A percentile compares a stretch with the other conserved stretches of the same genome.
Conservation (phyloP, 495 filamentous ascomycete species). For the Opeltia flavorubescens region DNA sequence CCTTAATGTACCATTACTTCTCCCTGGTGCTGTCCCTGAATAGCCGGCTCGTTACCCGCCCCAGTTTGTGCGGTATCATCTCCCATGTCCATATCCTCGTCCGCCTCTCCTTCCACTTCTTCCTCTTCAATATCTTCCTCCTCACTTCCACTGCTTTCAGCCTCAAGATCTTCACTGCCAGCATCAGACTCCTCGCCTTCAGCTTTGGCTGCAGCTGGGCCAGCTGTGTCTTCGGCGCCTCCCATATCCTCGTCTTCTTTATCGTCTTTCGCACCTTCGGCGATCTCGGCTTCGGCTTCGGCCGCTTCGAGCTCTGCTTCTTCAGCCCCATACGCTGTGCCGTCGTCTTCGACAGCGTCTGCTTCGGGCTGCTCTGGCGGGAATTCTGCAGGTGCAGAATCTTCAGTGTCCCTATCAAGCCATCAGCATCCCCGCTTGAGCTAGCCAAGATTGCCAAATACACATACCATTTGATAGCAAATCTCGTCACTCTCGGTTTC, state of each 20-base stretch:
- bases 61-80: constrained; percentile 36
- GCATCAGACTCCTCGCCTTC: constrained; percentile 71
- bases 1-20: constrained; percentile 41
- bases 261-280: constrained; percentile 31
- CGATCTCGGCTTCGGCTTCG: constrained; percentile 44
- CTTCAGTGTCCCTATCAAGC: constrained; percentile 72
- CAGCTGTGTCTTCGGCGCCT: constrained; percentile 43
- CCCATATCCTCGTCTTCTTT: constrained; percentile 73
- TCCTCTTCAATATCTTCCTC: constrained; percentile 73
- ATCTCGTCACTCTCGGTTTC: constrained; percentile 92
- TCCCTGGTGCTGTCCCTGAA: constrained; percentile 24
- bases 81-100: constrained; percentile 75
- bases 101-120: constrained; percentile 48
- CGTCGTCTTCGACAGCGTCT: constrained; percentile 73
- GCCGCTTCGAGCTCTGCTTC: constrained; percentile 39
- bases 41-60: constrained; percentile 19
- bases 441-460: neutral
- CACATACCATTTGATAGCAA: constrained; percentile 95
- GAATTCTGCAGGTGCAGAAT: constrained; percentile 87
- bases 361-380: constrained; percentile 96
- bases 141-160: constrained; percentile 74
- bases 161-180: constrained; percentile 90
- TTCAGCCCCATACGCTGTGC: constrained; percentile 73
- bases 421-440: neutral
- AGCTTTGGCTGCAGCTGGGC: constrained; percentile 36